Conservation (phyloP, 805 yeast genomes). For the Candida sanyiensis region DNA sequence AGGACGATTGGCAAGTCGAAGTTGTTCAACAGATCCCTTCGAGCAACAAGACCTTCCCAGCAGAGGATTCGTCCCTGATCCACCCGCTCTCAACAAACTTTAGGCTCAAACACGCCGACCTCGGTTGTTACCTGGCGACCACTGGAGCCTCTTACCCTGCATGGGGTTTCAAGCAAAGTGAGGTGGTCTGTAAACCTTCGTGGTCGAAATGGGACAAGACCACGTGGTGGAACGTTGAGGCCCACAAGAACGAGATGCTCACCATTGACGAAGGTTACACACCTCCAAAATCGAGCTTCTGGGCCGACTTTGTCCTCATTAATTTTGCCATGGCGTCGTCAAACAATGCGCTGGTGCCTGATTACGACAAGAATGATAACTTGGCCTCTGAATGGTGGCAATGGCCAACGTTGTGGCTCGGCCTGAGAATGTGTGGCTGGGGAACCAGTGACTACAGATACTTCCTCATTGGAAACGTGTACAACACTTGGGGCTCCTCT, state of each 20-base stretch:
- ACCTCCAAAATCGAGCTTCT: conserved; percentile 67
- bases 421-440: conserved; percentile 77
- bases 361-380: conserved; percentile 62
- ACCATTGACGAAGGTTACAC: conserved; percentile 43
- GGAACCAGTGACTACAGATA: conserved; percentile 47
- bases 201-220: conserved; percentile 63
- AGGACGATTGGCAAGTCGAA: conserved; percentile 90
- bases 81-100: conserved; percentile 77
- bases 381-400: conserved; percentile 76
- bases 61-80: conserved; percentile 45
- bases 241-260: conserved; percentile 53
- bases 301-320: conserved; percentile 66
- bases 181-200: conserved; percentile 60
- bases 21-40: conserved; percentile 54
- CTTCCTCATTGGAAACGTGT: conserved; percentile 68
- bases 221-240: conserved; percentile 86
- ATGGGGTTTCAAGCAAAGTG: conserved; percentile 85
- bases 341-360: conserved; percentile 75
- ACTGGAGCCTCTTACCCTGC: conserved; percentile 63
- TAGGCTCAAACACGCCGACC: conserved; percentile 54
- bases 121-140: conserved; percentile 76
- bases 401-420: conserved; percentile 74
- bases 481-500: conserved; percentile 71
- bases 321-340: conserved; percentile 86
- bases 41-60: conserved; percentile 31